Conservation (phyloP, 2,329 filamentous ascomycete species). For the Camillea tinctor region DNA sequence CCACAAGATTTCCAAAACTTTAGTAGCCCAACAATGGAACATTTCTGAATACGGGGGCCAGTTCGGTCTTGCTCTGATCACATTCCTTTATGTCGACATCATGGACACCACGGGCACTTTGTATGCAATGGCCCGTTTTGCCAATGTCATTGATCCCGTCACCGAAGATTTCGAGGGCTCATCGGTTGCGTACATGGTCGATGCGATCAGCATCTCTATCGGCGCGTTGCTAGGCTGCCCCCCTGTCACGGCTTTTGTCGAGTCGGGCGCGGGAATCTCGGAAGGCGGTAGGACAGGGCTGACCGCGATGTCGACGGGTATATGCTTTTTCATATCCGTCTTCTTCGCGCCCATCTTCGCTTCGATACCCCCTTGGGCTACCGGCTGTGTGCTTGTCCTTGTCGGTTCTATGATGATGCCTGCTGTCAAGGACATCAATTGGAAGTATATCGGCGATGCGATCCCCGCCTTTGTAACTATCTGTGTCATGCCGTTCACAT, state of each 20-base stretch:
- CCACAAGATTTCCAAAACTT: constrained; percentile 68
- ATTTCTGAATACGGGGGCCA: constrained; percentile 67
- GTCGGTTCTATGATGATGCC: constrained; percentile 87
- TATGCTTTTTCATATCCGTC: constrained; percentile 83
- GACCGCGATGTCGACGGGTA: constrained; percentile 74
- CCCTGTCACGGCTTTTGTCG: constrained; percentile 83
- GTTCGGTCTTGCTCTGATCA: constrained; percentile 81
- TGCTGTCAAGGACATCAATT: constrained; percentile 81
- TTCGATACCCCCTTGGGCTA: constrained; percentile 86
- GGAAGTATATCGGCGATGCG: constrained; percentile 80
- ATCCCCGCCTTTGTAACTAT: constrained; percentile 84
- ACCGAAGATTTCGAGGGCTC: constrained; percentile 88
- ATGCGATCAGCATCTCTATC: constrained; percentile 75
- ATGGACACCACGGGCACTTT: constrained; percentile 83
- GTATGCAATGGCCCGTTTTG: constrained; percentile 87
- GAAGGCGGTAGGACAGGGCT: constrained; percentile 83
- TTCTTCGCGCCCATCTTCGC: constrained; percentile 92
- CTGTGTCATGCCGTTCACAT: constrained; percentile 84
- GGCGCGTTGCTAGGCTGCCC: constrained; percentile 75
- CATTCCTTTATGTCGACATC: constrained; percentile 88
- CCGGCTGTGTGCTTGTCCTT: constrained; percentile 81
- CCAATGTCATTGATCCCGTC: constrained; percentile 73
- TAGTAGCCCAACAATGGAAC: constrained; percentile 74
- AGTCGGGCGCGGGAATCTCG: constrained; percentile 86
- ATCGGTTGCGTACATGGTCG: constrained; percentile 78